phyloP scores from a whole-genome alignment of 331 rosid genomes.

The Pyracantha coccinea region DNA sequence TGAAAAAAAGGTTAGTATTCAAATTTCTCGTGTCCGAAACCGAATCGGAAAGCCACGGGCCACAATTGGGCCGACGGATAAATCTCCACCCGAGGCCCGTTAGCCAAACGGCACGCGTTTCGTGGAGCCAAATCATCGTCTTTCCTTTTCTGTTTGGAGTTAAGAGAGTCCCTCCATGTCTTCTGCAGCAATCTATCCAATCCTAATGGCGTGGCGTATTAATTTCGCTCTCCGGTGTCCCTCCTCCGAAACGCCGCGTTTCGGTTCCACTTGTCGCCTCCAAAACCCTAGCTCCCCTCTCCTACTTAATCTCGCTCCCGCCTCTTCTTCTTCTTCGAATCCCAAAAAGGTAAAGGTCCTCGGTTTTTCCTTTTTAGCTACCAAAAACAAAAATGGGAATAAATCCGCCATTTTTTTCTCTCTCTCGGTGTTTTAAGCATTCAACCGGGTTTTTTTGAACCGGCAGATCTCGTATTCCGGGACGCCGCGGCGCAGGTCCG shows the following conservation, averaged over 20 bases:
- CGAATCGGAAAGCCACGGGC: background rate
- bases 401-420: background rate
- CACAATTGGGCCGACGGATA: background rate
- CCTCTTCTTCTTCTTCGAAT: conserved; percentile 6
- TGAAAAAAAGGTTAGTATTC: no score
- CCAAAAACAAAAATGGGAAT: background rate
- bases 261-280: conserved; percentile 22
- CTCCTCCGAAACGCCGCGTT: conserved; percentile 29
- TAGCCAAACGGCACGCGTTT: background rate
- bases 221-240: conserved; percentile 33
- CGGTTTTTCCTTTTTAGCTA: background rate
- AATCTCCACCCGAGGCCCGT: background rate
- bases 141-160: background rate
- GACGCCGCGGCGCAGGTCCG: conserved; percentile 28
- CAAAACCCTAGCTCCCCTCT: conserved; percentile 18
- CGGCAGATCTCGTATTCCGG: conserved; percentile 37
- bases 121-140: background rate
- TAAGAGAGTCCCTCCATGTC: background rate
- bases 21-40: background rate
- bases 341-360: conserved; percentile 30
- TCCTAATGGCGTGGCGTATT: conserved; percentile 39
- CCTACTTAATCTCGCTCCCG: conserved; percentile 8
- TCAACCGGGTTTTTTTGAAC: background rate
- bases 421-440: background rate
- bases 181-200: background rate